Evolutionary conservation across 441 rosid genomes (phyloP).

Genomic region (Croton laevigatus): DNA sequence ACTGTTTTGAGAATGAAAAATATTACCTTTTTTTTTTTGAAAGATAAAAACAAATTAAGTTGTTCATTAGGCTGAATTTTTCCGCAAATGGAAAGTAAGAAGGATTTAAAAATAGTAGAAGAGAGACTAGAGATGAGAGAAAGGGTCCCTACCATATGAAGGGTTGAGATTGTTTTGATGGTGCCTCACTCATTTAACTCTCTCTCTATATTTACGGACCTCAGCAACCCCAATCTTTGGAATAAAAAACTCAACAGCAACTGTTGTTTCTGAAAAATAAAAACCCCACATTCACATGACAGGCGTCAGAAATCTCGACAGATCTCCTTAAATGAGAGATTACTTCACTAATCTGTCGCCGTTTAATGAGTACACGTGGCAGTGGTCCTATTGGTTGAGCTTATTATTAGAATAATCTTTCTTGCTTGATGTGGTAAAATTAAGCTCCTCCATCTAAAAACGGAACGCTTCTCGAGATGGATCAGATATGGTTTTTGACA

Average conservation of each 20-base stretch:
- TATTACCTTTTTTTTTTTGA: no score
- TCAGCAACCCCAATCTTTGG: no score
- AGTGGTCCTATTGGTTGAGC: constrained; percentile 10
- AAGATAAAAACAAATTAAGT: no score
- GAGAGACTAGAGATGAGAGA: not conserved
- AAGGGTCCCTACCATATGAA: constrained; percentile 22
- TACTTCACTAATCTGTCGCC: constrained; percentile 19
- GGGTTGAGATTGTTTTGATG: constrained; percentile 29
- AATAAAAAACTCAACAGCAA: no score
- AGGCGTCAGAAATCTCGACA: constrained; percentile 43
- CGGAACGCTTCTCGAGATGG: constrained; percentile 52
- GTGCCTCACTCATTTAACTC: no score
- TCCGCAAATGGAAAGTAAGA: no score
- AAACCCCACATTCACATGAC: constrained; percentile 45
- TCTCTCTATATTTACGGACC: no score
- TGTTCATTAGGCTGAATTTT: no score
- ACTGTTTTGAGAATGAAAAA: no score
- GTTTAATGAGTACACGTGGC: constrained; percentile 27
- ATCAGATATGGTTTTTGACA: constrained; percentile 37
- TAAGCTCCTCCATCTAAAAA: constrained; percentile 18
- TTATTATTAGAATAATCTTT: no score
- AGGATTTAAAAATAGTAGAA: not conserved
- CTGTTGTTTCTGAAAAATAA: constrained; percentile 20
- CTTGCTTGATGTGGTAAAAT: not conserved
- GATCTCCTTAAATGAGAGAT: constrained; percentile 32